A percentile compares a stretch with the other conserved stretches of the same genome.
These are phyloP conservation scores for Lagenidium sp. DNA, from an alignment of 352 stramenopile species.

Conservation along the genomic window DNA sequence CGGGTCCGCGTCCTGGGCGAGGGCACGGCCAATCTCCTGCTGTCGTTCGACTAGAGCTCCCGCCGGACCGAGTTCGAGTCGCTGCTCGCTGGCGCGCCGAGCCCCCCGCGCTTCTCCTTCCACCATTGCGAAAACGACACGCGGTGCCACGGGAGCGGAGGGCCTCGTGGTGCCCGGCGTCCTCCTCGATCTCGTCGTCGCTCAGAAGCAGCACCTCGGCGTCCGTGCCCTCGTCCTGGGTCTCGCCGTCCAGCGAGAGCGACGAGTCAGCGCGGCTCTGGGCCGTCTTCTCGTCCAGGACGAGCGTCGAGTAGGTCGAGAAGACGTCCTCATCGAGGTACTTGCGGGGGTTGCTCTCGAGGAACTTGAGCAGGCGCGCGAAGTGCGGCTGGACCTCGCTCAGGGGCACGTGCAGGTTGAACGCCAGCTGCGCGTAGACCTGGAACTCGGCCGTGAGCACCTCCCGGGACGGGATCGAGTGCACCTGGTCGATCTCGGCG, in stretches of 20 bases:
- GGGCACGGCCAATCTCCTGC: slow-evolving; percentile 33
- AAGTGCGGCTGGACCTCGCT: slow-evolving; percentile 83
- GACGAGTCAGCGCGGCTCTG: slow-evolving; percentile 3
- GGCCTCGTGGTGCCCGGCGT: too few species aligned
- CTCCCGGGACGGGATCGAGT: slow-evolving; percentile 72
- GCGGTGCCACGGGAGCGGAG: slow-evolving; percentile 54
- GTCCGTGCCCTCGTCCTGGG: slow-evolving; percentile 53
- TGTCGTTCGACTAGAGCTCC: slow-evolving; percentile 65
- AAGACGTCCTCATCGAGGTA: slow-evolving; percentile 86
- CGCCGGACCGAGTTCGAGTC: too few species aligned
- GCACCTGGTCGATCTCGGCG: slow-evolving; percentile 66
- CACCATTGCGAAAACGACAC: slow-evolving; percentile 79
- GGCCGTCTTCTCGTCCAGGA: slow-evolving; percentile 58
- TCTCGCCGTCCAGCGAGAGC: slow-evolving; percentile 25
- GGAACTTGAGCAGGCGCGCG: slow-evolving; percentile 68
- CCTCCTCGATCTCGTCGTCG: slow-evolving; percentile 38
- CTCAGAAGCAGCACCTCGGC: slow-evolving; percentile 53
- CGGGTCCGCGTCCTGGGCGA: slow-evolving; percentile 49
- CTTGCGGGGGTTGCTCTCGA: slow-evolving; percentile 86
- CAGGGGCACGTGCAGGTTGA: slow-evolving; percentile 79
- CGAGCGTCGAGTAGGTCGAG: slow-evolving; percentile 51
- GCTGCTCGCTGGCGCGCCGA: neutral
- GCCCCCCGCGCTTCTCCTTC: slow-evolving; percentile 4
- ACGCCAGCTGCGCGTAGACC: slow-evolving; percentile 86
- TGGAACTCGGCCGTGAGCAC: slow-evolving; percentile 87